phyloP scores from a whole-genome alignment of 2,329 filamentous ascomycete genomes.

The Colletotrichum gloeosporioides region DNA sequence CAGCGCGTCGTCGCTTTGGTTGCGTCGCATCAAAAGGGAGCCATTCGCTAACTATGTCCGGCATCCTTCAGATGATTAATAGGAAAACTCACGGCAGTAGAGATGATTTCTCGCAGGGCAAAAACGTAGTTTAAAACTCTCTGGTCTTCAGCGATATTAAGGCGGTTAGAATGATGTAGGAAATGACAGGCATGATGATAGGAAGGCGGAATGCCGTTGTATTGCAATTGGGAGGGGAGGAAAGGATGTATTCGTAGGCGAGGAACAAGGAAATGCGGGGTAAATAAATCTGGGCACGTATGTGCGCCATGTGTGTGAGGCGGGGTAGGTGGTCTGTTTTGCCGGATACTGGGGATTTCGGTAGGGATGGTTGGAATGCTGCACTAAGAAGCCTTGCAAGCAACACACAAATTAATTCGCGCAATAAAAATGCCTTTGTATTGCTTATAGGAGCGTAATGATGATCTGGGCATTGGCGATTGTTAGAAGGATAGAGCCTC shows the following conservation, averaged over 20 bases:
- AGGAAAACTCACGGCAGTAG: not conserved
- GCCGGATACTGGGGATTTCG: not conserved
- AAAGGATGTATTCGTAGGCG: not conserved
- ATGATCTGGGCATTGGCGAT: not conserved
- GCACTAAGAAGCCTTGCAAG: not conserved
- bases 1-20: constrained; percentile 37
- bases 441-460: not conserved
- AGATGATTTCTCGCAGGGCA: not conserved
- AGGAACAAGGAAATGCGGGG: not conserved
- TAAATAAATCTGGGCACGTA: not conserved
- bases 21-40: constrained; percentile 34
- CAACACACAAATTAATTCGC: not conserved
- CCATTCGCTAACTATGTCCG: constrained; percentile 35
- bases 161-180: not conserved
- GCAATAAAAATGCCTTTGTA: not conserved
- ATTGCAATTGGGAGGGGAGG: not conserved
- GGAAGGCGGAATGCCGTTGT: not conserved
- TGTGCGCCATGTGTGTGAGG: not conserved
- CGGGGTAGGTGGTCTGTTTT: not conserved
- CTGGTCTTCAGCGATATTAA: not conserved
- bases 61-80: constrained; percentile 24
- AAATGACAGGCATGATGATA: not conserved
- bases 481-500: not conserved
- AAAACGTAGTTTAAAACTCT: not conserved
- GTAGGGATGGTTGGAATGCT: not conserved